Evolutionary conservation across 768 basidiomycete genomes (phyloP), one percentile per base, ranked within the genome.

Genomic region (Hygrophoropsis aurantiaca): DNA sequence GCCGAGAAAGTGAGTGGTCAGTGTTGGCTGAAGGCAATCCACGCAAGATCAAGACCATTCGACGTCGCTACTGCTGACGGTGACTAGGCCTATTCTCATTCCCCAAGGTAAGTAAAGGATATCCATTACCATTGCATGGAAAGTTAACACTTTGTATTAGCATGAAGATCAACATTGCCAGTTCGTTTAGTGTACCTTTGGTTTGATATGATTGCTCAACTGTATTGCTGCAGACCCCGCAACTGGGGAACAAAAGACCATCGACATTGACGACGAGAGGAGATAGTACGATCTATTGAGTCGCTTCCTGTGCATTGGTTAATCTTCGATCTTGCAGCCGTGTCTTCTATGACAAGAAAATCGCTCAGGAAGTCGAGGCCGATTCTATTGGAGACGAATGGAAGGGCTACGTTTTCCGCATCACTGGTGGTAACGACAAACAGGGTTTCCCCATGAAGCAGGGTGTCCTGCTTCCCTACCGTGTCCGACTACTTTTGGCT

Each of bases 361-460:
- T 98, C 75, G 64, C 91, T 21, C 92, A 95, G 66, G 94, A 97
- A 74, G 90, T 98, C 60, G 79, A 92, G 38, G 90, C 80, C 51
- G 94, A 97, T 75, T 69, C 85, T 45, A 72, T 97, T 58, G 93
- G 94, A 59, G 89, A 95, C 67, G 95, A 98, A 77, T 98, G 84
- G 81, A 91, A 90, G 69, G 95, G 95, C 49, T 97, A 97, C 76
- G 74, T 97, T 68, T 83, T 97, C 80, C 87, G 93, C 61, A 90
- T 99, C 77, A 94, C 91, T 24, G 94, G 94, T 61, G 92, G 95
- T 54, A 97, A 97, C 79, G 94, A 97, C 84, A 92, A 93, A 77
- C 91, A 94, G 70, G 93, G 94, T 65, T 95, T 97, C 81, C 93
- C 94, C 40, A 97, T 97, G 93, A 98, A 98, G 74, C 95, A 99